Conservation (phyloP, 495 filamentous ascomycete species). For the Neurospora cerealis region DNA sequence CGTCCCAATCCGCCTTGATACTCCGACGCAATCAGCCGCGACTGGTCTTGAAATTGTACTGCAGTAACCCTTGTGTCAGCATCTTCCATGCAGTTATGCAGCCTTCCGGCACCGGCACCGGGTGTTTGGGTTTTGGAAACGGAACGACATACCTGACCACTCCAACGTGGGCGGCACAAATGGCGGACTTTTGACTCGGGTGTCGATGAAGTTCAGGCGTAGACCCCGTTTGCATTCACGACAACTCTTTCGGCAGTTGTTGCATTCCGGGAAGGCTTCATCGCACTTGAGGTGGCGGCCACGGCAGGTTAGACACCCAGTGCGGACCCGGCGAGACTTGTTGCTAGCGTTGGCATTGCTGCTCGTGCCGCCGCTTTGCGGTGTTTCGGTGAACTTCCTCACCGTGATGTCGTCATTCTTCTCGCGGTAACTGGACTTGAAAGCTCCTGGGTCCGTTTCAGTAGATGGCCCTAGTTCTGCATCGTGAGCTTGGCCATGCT, state of each 20-base stretch:
- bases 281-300: constrained; percentile 64
- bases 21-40: constrained; percentile 80
- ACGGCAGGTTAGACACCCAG: constrained; percentile 69
- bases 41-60: constrained; percentile 79
- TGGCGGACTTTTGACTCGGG: constrained; percentile 60
- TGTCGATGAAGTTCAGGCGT: constrained; percentile 89
- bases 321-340: constrained; percentile 64
- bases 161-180: constrained; percentile 50
- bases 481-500: neutral
- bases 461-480: neutral
- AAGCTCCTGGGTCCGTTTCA: neutral
- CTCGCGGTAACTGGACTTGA: neutral
- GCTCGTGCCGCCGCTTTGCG: constrained; percentile 4
- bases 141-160: constrained; percentile 46
- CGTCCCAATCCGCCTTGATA: constrained; percentile 73
- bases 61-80: constrained; percentile 1
- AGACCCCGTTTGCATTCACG: constrained; percentile 79
- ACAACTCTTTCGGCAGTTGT: constrained; percentile 83
- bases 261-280: constrained; percentile 67
- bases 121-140: neutral
- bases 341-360: constrained; percentile 17
- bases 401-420: constrained; percentile 11
- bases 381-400: neutral
- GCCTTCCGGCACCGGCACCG: neutral
- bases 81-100: neutral